Base-by-base conservation (phyloP, 139 green algal species). In the Mesostigma viride region DNA sequence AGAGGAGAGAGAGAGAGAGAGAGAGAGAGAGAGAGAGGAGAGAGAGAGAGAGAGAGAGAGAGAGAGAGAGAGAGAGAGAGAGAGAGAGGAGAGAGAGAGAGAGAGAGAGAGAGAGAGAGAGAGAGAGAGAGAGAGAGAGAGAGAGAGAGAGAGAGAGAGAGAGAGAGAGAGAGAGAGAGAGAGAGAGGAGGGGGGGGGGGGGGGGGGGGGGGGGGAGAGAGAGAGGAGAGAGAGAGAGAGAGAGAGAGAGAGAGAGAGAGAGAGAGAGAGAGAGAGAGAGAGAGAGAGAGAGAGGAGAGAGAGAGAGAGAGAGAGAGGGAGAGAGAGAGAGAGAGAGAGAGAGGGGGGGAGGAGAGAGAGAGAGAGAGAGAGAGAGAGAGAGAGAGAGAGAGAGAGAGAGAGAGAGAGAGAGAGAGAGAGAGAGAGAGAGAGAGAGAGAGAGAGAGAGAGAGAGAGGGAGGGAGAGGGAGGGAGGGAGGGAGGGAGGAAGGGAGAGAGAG, bases 41-140 rank as follows among this genome's bases (percentile, higher is more conserved):
- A 53, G 40, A 53, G 40, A 53, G 40, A 53, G 40, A 53, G 40
- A 53, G 40, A 53, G 40, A 53, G 40, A 53, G 40, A 53, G 40
- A 53, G 40, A 53, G 40, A 53, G 40, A 53, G 40, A 53, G 40
- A 53, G 40, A 53, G 40, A 53, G 40, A 53, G 40, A 53, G 40
- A 53, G 40, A 53, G 40, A 53, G 40, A 53, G 40, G 17, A 17
- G 17, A 17, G 17, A 17, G 17, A 17, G 17, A 17, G 17, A 17
- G 17, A 17, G 17, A 17, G 17, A 17, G 17, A 17, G 17, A 17
- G 17, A 17, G 17, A 17, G 17, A 17, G 17, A 17, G 17, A 17
- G 17, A 17, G 17, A 17, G 17, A n/a, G n/a, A n/a, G 40, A 53
- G 40, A 53, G 40, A 53, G 40, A 53, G 40, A 53, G 40, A 53